Base-by-base conservation (phyloP, 345 rosid species). In the Acer campestre region DNA sequence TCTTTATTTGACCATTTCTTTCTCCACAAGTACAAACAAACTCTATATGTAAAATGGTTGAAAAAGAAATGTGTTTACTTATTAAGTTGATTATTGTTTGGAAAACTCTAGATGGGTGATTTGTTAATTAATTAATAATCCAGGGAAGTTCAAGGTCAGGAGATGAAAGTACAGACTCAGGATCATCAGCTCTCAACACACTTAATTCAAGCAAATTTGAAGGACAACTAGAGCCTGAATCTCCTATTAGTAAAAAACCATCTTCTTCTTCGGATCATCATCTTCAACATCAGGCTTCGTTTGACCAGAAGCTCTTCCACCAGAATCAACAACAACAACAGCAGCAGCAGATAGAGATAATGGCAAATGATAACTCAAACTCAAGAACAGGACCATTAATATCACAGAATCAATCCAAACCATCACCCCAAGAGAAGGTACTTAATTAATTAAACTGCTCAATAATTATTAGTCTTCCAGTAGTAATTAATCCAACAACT, bases 141-240 rank as follows among this genome's bases (percentile, higher is more conserved):
- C 86, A 95, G 98, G 97, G 92, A 85, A 96, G 91, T 85, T 86
- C 99, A 14, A 96, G 78, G 84, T 90, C 98, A 49, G 94, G 88
- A 68, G 97, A 85, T 5, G 97, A 89, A 77, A 94, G 93, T 86
- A 82, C 89, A 18, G 98, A 94, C 70, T 92, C 99, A 68, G 99
- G 97, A 69, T 96, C 99, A 71, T 96, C 99, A 73, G 99, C 89
- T 18, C 71, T 84, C 56, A 91, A 92, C 84, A 88, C 87, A 51
- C 79, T 87, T 35, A 35, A 35, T 49, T 88, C 99, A 82, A 85
- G 95, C 84, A 88, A 89, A 83, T 88, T 84, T 69, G 97, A 93
- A 66, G 84, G 87, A 29, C 93, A 82, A 69, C 69, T 79, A 8
- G 92, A 89, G 53, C 88, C 93, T 22, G 99, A 95, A 79, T 93